Evolutionary conservation across 2,329 filamentous ascomycete genomes (phyloP).

Genomic region (Stagonosporopsis chrysanthemi): DNA sequence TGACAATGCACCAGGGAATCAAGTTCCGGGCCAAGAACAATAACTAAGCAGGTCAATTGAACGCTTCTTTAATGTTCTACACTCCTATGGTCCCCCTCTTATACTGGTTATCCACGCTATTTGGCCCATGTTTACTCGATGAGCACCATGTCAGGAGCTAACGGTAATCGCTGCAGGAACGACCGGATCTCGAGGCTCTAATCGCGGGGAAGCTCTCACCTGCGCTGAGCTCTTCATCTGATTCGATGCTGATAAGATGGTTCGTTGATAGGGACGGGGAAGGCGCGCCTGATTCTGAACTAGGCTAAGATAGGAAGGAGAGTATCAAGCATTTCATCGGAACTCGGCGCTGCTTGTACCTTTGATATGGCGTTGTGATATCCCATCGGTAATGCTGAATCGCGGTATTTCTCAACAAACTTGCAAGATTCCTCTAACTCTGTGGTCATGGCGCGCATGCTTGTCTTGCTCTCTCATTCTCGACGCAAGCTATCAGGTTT

Average conservation of each 20-base stretch:
- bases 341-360: conserved; percentile 7
- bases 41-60: neutral
- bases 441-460: neutral
- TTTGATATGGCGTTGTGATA: neutral
- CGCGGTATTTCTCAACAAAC: neutral
- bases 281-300: conserved; percentile 4
- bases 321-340: conserved; percentile 16
- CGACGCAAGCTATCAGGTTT: neutral
- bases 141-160: conserved; percentile 1
- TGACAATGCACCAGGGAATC: neutral
- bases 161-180: conserved; percentile 18
- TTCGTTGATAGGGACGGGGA: conserved; percentile 2
- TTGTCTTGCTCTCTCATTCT: neutral
- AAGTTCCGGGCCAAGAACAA: neutral
- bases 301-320: conserved; percentile 15
- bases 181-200: neutral
- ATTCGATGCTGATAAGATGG: conserved; percentile 17
- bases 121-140: neutral
- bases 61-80: neutral
- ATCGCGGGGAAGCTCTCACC: conserved; percentile 10
- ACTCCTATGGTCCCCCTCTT: neutral
- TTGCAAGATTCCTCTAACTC: neutral
- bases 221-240: conserved; percentile 4
- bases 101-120: conserved; percentile 1
- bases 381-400: neutral